Conservation (phyloP, 805 yeast species). For the Maudiozyma turicensis region DNA sequence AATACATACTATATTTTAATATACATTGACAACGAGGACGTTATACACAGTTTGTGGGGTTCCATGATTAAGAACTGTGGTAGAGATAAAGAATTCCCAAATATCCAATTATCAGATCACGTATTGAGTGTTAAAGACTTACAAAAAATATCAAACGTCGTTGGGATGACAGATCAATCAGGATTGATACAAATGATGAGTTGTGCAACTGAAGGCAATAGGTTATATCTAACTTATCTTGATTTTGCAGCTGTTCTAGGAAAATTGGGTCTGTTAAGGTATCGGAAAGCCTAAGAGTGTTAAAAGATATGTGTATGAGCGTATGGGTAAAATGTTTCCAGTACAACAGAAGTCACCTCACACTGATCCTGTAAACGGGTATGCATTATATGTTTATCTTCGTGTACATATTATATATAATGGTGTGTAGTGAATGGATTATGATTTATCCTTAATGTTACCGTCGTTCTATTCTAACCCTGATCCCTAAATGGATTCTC, state of each 20-base stretch:
- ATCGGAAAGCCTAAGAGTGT: background rate
- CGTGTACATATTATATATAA: no score
- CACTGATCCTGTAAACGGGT: no score
- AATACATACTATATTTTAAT: conserved; percentile 34
- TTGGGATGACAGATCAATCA: conserved; percentile 24
- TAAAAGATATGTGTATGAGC: background rate
- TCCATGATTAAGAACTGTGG: conserved; percentile 26
- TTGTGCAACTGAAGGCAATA: conserved; percentile 32
- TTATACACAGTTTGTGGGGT: conserved; percentile 35
- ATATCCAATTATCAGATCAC: conserved; percentile 13
- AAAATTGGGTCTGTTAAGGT: conserved; percentile 34
- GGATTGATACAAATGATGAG: conserved; percentile 39
- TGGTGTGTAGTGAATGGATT: no score
- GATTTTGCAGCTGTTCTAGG: conserved; percentile 44
- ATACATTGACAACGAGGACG: conserved; percentile 30
- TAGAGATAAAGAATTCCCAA: conserved; percentile 14
- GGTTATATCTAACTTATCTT: conserved; percentile 30
- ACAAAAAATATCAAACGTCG: conserved; percentile 23
- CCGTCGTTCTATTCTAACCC: no score
- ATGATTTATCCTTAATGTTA: no score
- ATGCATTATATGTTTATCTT: no score
- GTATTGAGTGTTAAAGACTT: conserved; percentile 33
- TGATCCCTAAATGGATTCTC: no score
- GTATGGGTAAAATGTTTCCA: no score
- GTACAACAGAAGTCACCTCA: no score